These are phyloP conservation scores for Pythium dissimile DNA, from an alignment of 352 stramenopile genomes.

Conservation along the genomic window DNA sequence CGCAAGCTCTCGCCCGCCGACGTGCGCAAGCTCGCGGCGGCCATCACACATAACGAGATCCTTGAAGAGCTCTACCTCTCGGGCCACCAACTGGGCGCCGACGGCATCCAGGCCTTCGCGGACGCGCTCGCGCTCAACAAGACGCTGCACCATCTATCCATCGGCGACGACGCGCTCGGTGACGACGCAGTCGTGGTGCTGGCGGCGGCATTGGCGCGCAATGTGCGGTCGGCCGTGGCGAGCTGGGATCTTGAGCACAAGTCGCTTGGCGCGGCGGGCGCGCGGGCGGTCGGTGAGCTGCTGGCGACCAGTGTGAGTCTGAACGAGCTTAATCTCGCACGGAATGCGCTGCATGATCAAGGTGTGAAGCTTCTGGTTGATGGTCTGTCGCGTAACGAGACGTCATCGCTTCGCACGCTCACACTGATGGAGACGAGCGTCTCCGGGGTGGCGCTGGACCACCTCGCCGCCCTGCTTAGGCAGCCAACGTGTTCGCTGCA, in stretches of 20 bases:
- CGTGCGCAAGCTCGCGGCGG: conserved; percentile 39
- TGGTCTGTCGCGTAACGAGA: conserved; percentile 35
- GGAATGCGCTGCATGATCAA: conserved; percentile 52
- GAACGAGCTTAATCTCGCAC: conserved; percentile 47
- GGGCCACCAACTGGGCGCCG: conserved; percentile 47
- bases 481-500: conserved; percentile 44
- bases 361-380: conserved; percentile 36
- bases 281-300: conserved; percentile 43
- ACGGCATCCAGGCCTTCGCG: conserved; percentile 50
- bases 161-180: conserved; percentile 57
- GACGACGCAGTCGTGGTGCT: conserved; percentile 45
- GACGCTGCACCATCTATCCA: conserved; percentile 61
- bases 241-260: conserved; percentile 78
- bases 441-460: conserved; percentile 40
- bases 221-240: conserved; percentile 47
- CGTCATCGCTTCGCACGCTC: conserved; percentile 32
- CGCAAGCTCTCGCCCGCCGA: conserved; percentile 61
- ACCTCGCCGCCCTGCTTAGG: conserved; percentile 40
- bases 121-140: conserved; percentile 63
- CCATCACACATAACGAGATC: conserved; percentile 50
- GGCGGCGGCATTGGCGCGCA: conserved; percentile 46
- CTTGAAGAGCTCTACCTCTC: conserved; percentile 80
- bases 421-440: conserved; percentile 45
- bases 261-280: conserved; percentile 41
- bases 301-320: conserved; percentile 45